Evolutionary conservation across 768 basidiomycete genomes (phyloP).

Genomic region (Tricholoma terreum): DNA sequence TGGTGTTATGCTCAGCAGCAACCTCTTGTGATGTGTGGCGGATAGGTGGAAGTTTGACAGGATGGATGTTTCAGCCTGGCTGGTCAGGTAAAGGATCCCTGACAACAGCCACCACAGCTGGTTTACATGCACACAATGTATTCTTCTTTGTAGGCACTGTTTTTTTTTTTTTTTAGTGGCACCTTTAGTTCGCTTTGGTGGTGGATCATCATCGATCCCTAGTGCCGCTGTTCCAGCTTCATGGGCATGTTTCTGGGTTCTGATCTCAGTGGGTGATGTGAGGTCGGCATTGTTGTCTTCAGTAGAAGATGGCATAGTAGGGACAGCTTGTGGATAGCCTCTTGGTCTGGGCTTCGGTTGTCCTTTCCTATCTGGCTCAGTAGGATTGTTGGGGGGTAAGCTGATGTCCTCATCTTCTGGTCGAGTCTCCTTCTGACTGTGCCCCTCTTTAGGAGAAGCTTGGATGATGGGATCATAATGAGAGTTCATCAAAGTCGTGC

Average conservation of each 20-base stretch:
- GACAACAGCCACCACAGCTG: not conserved
- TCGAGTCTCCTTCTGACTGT: not conserved
- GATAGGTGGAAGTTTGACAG: conserved; percentile 1
- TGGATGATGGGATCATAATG: not conserved
- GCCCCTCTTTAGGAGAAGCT: not conserved
- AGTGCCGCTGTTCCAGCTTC: not conserved
- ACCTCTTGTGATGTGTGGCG: conserved; percentile 10
- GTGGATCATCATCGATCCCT: not conserved
- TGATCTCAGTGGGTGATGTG: not conserved
- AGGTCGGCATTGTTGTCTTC: not conserved
- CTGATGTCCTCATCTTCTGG: not conserved
- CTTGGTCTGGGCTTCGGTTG: not conserved
- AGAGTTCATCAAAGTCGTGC: not conserved
- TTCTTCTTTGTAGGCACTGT: not conserved
- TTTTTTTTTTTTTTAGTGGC: not conserved
- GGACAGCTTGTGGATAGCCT: not conserved
- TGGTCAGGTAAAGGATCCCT: conserved; percentile 12
- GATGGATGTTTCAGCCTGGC: conserved; percentile 11
- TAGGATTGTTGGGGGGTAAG: not conserved
- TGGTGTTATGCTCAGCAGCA: conserved; percentile 1
- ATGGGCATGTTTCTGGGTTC: not conserved
- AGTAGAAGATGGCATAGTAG: not conserved
- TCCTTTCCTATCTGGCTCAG: not conserved
- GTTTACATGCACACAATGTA: not conserved
- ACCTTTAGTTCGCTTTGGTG: conserved; percentile 3